Evolutionary conservation across 2,329 filamentous ascomycete genomes (phyloP).

Genomic region (Meredithiella fracta): DNA sequence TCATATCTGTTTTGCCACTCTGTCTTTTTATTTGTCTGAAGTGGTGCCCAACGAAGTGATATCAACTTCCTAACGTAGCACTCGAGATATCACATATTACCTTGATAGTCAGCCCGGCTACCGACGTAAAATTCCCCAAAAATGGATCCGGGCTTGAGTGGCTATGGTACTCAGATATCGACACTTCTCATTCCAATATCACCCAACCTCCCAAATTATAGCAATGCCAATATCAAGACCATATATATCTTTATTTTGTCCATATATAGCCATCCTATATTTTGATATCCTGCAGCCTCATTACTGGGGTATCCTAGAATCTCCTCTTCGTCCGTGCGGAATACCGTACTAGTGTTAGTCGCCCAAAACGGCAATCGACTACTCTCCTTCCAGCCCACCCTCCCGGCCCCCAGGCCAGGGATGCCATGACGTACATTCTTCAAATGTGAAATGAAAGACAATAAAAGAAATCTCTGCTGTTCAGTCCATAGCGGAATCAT

Average conservation of each 20-base stretch:
- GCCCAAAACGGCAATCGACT: slow-evolving; percentile 5
- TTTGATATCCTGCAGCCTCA: neutral
- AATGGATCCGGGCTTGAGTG: neutral
- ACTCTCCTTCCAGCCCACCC: neutral
- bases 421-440: too few species aligned
- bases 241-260: neutral
- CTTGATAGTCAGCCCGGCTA: too few species aligned
- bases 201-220: neutral
- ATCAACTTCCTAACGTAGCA: too few species aligned
- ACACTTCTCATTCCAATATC: neutral
- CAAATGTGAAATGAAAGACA: too few species aligned
- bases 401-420: too few species aligned
- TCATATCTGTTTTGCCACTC: too few species aligned
- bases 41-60: too few species aligned
- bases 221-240: neutral
- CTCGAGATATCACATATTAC: too few species aligned
- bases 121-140: too few species aligned
- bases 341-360: neutral
- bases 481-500: too few species aligned
- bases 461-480: too few species aligned
- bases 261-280: neutral
- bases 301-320: neutral
- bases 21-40: too few species aligned
- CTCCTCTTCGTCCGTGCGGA: neutral
- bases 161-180: neutral